A percentile compares a stretch with the other conserved stretches of the same genome.
Conservation (phyloP, 768 basidiomycete genomes). For the Russula ochroleuca region DNA sequence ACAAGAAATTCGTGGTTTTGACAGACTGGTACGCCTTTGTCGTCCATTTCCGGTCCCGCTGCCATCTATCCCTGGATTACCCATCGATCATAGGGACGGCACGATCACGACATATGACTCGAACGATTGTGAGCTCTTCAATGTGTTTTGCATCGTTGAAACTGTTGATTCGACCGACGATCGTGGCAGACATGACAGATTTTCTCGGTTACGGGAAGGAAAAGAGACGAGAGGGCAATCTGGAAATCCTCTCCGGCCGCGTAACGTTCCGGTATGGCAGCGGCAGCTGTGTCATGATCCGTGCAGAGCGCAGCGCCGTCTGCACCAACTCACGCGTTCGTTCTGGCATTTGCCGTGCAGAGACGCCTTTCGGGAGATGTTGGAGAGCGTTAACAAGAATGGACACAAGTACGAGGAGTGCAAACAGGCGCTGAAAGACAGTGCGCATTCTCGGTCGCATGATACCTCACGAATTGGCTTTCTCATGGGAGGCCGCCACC, state of each 20-base stretch:
- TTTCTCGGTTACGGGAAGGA: slow-evolving; percentile 80
- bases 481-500: neutral
- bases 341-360: slow-evolving; percentile 37
- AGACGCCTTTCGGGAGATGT: slow-evolving; percentile 85
- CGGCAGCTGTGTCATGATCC: neutral
- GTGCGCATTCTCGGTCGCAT: slow-evolving; percentile 41
- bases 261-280: slow-evolving; percentile 59
- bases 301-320: neutral
- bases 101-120: slow-evolving; percentile 92
- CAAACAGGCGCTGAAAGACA: slow-evolving; percentile 65
- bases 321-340: neutral
- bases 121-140: slow-evolving; percentile 69
- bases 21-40: slow-evolving; percentile 77
- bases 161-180: neutral
- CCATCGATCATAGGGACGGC: slow-evolving; percentile 62
- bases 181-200: slow-evolving; percentile 73
- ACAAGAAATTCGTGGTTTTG: slow-evolving; percentile 81
- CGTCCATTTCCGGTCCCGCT: neutral
- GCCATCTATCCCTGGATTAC: neutral
- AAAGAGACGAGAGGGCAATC: slow-evolving; percentile 67
- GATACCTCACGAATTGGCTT: neutral
- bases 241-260: slow-evolving; percentile 62
- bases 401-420: slow-evolving; percentile 85
- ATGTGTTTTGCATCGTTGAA: neutral
- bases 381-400: slow-evolving; percentile 68